Conservation (phyloP, 2,329 filamentous ascomycete species). For the Clarireedia sp. region DNA sequence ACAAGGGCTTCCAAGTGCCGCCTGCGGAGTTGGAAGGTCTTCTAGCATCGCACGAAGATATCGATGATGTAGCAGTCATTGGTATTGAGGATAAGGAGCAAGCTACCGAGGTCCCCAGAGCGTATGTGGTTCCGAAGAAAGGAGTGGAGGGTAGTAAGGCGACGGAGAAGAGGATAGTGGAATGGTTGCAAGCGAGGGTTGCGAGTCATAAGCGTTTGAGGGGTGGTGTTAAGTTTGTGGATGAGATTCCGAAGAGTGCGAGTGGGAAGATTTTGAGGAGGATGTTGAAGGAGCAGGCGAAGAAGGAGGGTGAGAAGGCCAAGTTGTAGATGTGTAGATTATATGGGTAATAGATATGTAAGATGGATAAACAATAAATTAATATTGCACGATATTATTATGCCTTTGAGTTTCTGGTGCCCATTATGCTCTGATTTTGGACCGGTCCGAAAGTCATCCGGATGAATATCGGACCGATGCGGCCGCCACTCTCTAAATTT, state of each 20-base stretch:
- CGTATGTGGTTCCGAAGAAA: constrained; percentile 46
- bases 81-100: constrained; percentile 51
- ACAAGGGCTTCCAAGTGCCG: constrained; percentile 63
- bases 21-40: constrained; percentile 55
- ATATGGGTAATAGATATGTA: not conserved
- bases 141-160: constrained; percentile 25
- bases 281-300: constrained; percentile 35
- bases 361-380: not conserved
- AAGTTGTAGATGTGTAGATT: constrained; percentile 9
- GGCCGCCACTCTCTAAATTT: no score
- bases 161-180: constrained; percentile 40
- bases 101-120: constrained; percentile 61
- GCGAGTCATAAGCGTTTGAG: constrained; percentile 59
- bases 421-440: no score
- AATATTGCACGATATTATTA: no score
- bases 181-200: constrained; percentile 50
- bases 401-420: no score
- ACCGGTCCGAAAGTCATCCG: no score
- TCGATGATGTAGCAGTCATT: constrained; percentile 53
- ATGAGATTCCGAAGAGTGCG: constrained; percentile 62
- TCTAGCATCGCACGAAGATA: constrained; percentile 36
- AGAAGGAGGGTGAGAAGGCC: constrained; percentile 12
- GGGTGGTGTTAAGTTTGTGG: constrained; percentile 58
- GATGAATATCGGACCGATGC: no score
- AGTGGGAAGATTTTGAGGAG: constrained; percentile 44